phyloP scores from a whole-genome alignment of 108 stramenopile species.

The Chaetoceros tenuissimus region DNA sequence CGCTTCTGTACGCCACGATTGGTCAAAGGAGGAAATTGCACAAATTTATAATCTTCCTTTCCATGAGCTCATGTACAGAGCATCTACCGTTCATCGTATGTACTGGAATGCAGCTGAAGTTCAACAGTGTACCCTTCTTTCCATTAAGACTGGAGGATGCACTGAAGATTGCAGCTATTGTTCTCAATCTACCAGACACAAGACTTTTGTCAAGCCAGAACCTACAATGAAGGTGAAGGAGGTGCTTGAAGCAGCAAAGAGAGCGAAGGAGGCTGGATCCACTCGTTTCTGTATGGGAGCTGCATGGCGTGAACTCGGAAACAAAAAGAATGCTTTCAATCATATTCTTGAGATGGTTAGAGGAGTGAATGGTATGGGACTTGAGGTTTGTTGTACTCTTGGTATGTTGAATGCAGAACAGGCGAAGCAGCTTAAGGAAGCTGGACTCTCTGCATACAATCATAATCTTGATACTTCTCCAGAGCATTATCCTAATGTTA shows the following conservation, averaged over 20 bases:
- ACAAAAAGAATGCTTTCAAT: slow-evolving; percentile 95
- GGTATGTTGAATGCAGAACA: slow-evolving; percentile 96
- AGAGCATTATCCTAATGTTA: slow-evolving; percentile 94
- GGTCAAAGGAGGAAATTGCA: slow-evolving; percentile 90
- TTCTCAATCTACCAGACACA: slow-evolving; percentile 90
- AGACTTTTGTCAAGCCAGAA: slow-evolving; percentile 97
- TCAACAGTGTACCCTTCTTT: slow-evolving; percentile 93
- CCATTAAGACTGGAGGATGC: slow-evolving; percentile 97
- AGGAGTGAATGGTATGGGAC: slow-evolving; percentile 88
- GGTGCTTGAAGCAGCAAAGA: slow-evolving; percentile 86
- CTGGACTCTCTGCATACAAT: slow-evolving; percentile 95
- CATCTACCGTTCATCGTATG: slow-evolving; percentile 93
- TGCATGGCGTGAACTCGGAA: slow-evolving; percentile 96
- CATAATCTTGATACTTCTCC: slow-evolving; percentile 97
- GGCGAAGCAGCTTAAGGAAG: slow-evolving; percentile 92
- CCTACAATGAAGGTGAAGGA: slow-evolving; percentile 97
- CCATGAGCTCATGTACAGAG: slow-evolving; percentile 93
- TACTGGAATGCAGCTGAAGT: slow-evolving; percentile 95
- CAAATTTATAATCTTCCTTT: slow-evolving; percentile 87
- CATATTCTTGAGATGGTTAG: slow-evolving; percentile 94
- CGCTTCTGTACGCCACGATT: slow-evolving; percentile 79
- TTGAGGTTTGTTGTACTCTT: slow-evolving; percentile 94
- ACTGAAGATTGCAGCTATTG: slow-evolving; percentile 98
- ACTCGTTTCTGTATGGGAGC: slow-evolving; percentile 99
- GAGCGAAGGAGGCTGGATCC: slow-evolving; percentile 94